These are phyloP conservation scores for Phytophthora parvispora DNA, from an alignment of 352 stramenopile species.

Conservation along the genomic window DNA sequence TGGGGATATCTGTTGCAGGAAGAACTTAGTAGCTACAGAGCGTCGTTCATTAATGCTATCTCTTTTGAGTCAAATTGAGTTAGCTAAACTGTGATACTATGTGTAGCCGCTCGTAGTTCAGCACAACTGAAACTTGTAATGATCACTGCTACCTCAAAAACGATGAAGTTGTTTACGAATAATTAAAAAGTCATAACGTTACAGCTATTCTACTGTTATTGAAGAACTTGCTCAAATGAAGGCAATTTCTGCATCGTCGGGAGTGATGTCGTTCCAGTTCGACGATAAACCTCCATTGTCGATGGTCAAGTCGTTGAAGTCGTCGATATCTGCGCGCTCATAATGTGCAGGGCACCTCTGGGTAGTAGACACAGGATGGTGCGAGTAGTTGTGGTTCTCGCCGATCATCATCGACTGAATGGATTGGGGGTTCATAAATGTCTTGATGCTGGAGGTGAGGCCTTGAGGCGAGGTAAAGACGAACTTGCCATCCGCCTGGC, in stretches of 20 bases:
- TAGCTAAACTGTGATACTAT: too few relatives aligned
- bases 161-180: too few relatives aligned
- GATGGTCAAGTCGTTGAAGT: neutral
- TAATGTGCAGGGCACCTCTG: constrained; percentile 6
- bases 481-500: neutral
- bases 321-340: neutral
- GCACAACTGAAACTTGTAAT: too few relatives aligned
- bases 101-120: too few relatives aligned
- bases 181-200: too few relatives aligned
- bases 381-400: constrained; percentile 2
- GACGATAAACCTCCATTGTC: neutral
- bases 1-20: too few relatives aligned
- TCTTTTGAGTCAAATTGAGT: too few relatives aligned
- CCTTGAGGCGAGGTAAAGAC: constrained; percentile 6
- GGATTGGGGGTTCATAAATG: neutral
- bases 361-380: neutral
- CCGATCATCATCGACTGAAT: constrained; percentile 14
- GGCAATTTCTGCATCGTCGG: neutral
- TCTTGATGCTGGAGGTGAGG: neutral
- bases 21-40: too few relatives aligned
- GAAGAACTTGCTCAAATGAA: too few relatives aligned
- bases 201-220: too few relatives aligned
- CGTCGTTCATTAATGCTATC: too few relatives aligned
- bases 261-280: constrained; percentile 10
- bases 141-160: too few relatives aligned